Conservation (phyloP, 495 filamentous ascomycete genomes). For the Jackrogersella multiformis region DNA sequence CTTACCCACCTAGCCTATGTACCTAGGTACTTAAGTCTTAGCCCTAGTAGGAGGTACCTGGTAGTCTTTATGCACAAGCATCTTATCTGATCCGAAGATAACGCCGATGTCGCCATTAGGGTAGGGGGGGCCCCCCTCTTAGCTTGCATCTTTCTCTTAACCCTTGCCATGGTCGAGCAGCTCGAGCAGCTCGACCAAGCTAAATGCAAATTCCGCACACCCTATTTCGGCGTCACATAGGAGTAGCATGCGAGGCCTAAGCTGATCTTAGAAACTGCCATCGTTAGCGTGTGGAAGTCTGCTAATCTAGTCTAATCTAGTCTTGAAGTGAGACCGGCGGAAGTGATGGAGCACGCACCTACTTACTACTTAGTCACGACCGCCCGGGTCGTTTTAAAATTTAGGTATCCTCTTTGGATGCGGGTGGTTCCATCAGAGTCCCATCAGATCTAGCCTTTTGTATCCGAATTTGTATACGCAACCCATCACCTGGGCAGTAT, state of each 20-base stretch:
- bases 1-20: too few species aligned
- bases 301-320: constrained; percentile 24
- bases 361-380: not conserved
- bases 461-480: too few species aligned
- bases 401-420: constrained; percentile 2
- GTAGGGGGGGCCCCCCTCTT: constrained; percentile 25
- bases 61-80: constrained; percentile 39
- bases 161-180: constrained; percentile 6
- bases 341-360: not conserved
- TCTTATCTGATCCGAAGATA: constrained; percentile 66
- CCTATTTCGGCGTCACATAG: not conserved
- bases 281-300: constrained; percentile 17
- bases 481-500: too few species aligned
- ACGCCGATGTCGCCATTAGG: constrained; percentile 56
- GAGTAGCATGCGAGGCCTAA: constrained; percentile 10
- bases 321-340: constrained; percentile 13
- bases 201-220: constrained; percentile 8
- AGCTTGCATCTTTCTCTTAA: constrained; percentile 16
- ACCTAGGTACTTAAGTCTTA: too few species aligned
- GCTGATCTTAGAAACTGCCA: constrained; percentile 22
- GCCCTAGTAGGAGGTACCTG: too few species aligned
- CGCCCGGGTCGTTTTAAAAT: not conserved
- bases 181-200: constrained; percentile 14
- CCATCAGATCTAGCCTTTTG: constrained; percentile 19
- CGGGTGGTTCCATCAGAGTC: constrained; percentile 15